Base-by-base conservation (phyloP, 768 basidiomycete species). In the Leccinum broughii region DNA sequence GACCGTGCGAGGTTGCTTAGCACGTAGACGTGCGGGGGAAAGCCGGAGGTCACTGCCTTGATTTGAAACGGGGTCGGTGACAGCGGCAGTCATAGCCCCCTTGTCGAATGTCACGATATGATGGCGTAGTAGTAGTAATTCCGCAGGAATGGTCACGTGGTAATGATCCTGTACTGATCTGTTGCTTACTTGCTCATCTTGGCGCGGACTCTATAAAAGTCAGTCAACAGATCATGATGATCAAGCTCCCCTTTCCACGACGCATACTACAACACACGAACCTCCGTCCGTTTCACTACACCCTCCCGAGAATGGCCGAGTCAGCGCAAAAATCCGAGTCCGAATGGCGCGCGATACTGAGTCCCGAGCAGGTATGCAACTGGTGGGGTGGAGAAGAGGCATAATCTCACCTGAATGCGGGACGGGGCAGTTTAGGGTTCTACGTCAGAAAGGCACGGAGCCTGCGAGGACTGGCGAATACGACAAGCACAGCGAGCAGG, bases 391-490 rank as follows among this genome's bases (percentile, higher is more conserved):
- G 17, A 41, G n/a, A 20, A 3, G 28, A 46, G 10, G 10, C 44
- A 20, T n/a, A 1, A 5, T 20, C 24, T 35, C 54, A 56, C 30
- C 7, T 51, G 22, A 17, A 58, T 37, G 20, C 24, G 37, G 37
- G 22, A 17, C 11, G 14, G 41, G 8, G 13, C 66, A 96, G 93
- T 98, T 97, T 76, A 83, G 87, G 58, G 80, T 98, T 39, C 75
- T 97, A 13, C 85, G 95, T 52, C 64, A 88, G 78, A 95, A 97
- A 75, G 94, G 91, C 20, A 98, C 95, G 1, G 95, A 98, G 68
- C 68, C 72, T 7, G 77, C 92, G 24, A 85, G 87, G 3, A 90
- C 87, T 3, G 92, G 91, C n/a, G 77, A 88, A 69, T 95, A 92
- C 71, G 85, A 95, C 63, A 81, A 93, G 57, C 81, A 84, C 73